Conservation (phyloP, 2,329 filamentous ascomycete genomes). For the Alternaria longipes region DNA sequence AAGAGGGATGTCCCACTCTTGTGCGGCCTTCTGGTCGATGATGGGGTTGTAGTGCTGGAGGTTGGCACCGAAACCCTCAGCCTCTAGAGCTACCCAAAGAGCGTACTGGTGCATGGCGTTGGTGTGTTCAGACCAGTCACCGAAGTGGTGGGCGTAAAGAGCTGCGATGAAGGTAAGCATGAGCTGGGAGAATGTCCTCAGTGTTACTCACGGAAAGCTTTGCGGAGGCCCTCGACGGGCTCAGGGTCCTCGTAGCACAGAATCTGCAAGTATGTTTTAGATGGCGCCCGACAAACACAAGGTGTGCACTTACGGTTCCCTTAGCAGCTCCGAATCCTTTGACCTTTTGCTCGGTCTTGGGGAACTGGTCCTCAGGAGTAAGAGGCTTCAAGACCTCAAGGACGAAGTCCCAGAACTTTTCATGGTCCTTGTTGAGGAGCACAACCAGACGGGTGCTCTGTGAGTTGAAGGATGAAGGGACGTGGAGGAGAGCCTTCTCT, state of each 20-base stretch:
- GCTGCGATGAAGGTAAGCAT: constrained; percentile 43
- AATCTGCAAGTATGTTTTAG: constrained; percentile 57
- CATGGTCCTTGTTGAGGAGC: constrained; percentile 82
- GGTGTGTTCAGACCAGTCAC: constrained; percentile 77
- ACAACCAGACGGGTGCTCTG: constrained; percentile 83
- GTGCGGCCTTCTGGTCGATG: constrained; percentile 75
- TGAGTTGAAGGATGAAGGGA: constrained; percentile 87
- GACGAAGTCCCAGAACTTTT: constrained; percentile 84
- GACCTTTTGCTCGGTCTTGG: constrained; percentile 61
- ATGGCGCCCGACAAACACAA: neutral
- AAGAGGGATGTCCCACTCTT: constrained; percentile 73
- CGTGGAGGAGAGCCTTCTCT: constrained; percentile 68
- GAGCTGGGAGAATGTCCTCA: neutral
- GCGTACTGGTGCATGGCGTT: constrained; percentile 84
- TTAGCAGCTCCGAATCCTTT: constrained; percentile 74
- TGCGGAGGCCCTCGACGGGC: constrained; percentile 71
- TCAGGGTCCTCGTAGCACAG: constrained; percentile 87
- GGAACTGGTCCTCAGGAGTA: constrained; percentile 72
- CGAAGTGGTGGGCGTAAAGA: constrained; percentile 81
- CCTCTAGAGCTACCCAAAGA: constrained; percentile 82
- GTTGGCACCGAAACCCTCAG: constrained; percentile 86
- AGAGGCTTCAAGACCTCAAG: constrained; percentile 71
- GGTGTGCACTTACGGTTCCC: constrained; percentile 70
- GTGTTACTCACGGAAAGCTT: constrained; percentile 62
- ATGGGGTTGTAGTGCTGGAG: constrained; percentile 94